Evolutionary conservation across 108 stramenopile species (phyloP).

Genomic region (Skeletonema costatum): DNA sequence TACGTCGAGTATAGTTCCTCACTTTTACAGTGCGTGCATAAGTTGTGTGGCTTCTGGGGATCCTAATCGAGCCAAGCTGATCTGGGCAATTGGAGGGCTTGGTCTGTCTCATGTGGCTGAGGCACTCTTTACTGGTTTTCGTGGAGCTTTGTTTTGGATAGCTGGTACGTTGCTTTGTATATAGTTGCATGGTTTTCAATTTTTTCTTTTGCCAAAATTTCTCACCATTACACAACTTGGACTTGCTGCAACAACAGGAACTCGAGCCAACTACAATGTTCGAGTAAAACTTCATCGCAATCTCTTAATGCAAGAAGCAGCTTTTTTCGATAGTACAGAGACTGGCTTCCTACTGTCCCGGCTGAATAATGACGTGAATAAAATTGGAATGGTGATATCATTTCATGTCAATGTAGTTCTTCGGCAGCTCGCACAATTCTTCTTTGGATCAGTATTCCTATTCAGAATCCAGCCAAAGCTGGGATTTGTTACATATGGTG

Average conservation of each 20-base stretch:
- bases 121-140: slow-evolving; percentile 79
- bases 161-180: slow-evolving; percentile 57
- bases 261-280: slow-evolving; percentile 84
- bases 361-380: slow-evolving; percentile 89
- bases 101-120: slow-evolving; percentile 59
- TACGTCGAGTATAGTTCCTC: slow-evolving; percentile 76
- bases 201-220: not conserved
- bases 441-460: slow-evolving; percentile 76
- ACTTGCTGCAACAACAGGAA: slow-evolving; percentile 40
- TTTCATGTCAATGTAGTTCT: slow-evolving; percentile 85
- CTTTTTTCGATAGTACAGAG: slow-evolving; percentile 86
- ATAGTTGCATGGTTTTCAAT: not conserved
- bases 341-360: slow-evolving; percentile 80
- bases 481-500: slow-evolving; percentile 68
- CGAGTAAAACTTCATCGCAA: slow-evolving; percentile 85
- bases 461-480: slow-evolving; percentile 67
- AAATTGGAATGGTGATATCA: slow-evolving; percentile 82
- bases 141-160: slow-evolving; percentile 87
- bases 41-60: slow-evolving; percentile 69
- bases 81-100: slow-evolving; percentile 64
- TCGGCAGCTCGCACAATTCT: slow-evolving; percentile 80
- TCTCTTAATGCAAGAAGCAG: slow-evolving; percentile 85
- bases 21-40: slow-evolving; percentile 74
- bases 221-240: slow-evolving; percentile 1
- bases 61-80: slow-evolving; percentile 43